A percentile compares a stretch with the other conserved stretches of the same genome.
Conservation (phyloP, 257 asterid genomes). For the Salvia miltiorrhiza region DNA sequence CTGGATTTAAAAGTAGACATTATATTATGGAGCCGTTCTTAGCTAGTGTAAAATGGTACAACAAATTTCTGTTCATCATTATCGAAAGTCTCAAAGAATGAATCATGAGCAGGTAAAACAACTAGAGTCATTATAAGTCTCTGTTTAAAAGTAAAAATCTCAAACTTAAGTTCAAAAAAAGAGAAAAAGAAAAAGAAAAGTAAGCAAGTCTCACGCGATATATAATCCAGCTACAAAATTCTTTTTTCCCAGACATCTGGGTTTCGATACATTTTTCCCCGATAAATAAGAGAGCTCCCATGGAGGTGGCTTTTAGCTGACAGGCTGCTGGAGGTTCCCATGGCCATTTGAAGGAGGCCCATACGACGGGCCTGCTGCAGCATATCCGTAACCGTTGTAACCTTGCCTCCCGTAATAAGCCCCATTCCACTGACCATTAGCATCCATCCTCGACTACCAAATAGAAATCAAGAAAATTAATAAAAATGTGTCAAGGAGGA, state of each 20-base stretch:
- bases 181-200: background rate
- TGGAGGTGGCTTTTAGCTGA: slow-evolving; percentile 41
- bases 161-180: slow-evolving; percentile 23
- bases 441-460: slow-evolving; percentile 62
- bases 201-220: slow-evolving; percentile 19
- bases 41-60: background rate
- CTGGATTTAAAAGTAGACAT: background rate
- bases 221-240: slow-evolving; percentile 61
- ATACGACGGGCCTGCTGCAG: slow-evolving; percentile 40
- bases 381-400: slow-evolving; percentile 70
- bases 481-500: background rate
- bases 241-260: slow-evolving; percentile 34
- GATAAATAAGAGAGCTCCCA: slow-evolving; percentile 30
- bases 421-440: slow-evolving; percentile 57
- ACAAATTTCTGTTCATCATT: background rate
- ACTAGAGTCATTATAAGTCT: slow-evolving; percentile 21
- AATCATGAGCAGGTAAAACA: slow-evolving; percentile 16
- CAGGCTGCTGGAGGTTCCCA: slow-evolving; percentile 68
- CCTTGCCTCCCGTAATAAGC: slow-evolving; percentile 64
- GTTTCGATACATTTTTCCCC: slow-evolving; percentile 26
- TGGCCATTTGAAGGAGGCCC: slow-evolving; percentile 62
- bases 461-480: background rate
- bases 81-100: slow-evolving; percentile 20
- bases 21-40: background rate
- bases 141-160: slow-evolving; percentile 22